Evolutionary conservation across 2,329 filamentous ascomycete species (phyloP).

Genomic region (Paecilomyces variotii): DNA sequence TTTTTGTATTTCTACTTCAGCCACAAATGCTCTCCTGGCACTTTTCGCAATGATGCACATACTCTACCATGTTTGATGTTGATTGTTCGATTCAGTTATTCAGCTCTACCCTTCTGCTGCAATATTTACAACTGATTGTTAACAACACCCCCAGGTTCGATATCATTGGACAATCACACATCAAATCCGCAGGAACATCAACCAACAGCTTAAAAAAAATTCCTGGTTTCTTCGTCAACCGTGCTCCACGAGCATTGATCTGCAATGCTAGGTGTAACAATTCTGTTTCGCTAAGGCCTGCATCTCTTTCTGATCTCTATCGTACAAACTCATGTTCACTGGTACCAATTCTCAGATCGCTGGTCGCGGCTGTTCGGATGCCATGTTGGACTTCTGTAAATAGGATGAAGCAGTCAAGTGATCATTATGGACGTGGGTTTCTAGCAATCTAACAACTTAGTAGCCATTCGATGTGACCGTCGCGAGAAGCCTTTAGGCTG

Average conservation of each 20-base stretch:
- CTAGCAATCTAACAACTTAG: conserved; percentile 43
- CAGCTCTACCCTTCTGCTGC: neutral
- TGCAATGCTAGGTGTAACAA: conserved; percentile 32
- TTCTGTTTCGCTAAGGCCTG: conserved; percentile 20
- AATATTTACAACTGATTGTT: neutral
- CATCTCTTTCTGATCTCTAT: conserved; percentile 23
- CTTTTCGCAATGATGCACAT: neutral
- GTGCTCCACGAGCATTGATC: conserved; percentile 32
- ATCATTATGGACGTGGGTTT: conserved; percentile 56
- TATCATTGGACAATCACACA: neutral
- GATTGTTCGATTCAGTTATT: neutral
- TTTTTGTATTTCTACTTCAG: neutral
- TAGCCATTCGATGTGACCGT: conserved; percentile 38
- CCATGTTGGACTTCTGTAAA: conserved; percentile 39
- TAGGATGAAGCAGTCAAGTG: conserved; percentile 52
- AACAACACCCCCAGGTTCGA: neutral
- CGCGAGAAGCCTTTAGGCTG: conserved; percentile 45
- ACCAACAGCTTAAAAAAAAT: conserved; percentile 8
- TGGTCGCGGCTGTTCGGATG: conserved; percentile 19
- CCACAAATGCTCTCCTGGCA: neutral
- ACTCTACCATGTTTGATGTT: neutral
- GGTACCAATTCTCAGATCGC: conserved; percentile 36
- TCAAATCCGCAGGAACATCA: conserved; percentile 6
- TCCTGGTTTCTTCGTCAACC: conserved; percentile 18
- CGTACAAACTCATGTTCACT: conserved; percentile 25